Conservation (phyloP, 2,329 filamentous ascomycete genomes). For the Gaeumannomyces tritici region DNA sequence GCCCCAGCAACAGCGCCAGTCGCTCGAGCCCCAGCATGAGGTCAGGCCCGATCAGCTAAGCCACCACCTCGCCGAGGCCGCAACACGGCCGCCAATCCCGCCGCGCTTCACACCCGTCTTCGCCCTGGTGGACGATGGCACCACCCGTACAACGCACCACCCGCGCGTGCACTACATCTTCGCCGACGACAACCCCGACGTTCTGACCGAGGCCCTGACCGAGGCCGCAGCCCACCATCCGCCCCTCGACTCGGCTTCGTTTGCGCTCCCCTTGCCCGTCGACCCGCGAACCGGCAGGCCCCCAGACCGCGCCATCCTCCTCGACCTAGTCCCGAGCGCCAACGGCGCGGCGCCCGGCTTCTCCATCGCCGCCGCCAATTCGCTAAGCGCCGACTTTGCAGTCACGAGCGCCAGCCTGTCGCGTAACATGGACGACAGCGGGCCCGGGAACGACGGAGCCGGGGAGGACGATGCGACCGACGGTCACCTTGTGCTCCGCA, state of each 20-base stretch:
- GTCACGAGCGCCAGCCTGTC: constrained; percentile 36
- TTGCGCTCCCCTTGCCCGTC: constrained; percentile 1
- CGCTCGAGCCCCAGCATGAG: constrained; percentile 8
- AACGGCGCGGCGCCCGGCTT: constrained; percentile 20
- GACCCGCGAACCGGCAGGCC: constrained; percentile 7
- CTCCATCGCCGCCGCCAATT: constrained; percentile 58
- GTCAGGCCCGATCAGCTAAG: neutral
- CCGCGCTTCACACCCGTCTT: constrained; percentile 72
- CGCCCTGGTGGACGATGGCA: constrained; percentile 68
- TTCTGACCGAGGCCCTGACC: constrained; percentile 57
- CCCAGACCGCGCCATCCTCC: constrained; percentile 35
- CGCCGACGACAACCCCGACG: constrained; percentile 76
- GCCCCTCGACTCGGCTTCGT: constrained; percentile 12
- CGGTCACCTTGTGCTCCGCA: constrained; percentile 47
- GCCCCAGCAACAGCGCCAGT: constrained; percentile 1
- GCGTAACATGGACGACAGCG: constrained; percentile 25
- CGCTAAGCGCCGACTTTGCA: constrained; percentile 65
- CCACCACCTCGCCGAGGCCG: neutral
- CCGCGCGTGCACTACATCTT: constrained; percentile 90
- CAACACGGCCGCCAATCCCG: constrained; percentile 12
- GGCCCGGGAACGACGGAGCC: constrained; percentile 15
- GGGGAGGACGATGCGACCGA: constrained; percentile 17
- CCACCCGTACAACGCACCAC: constrained; percentile 65
- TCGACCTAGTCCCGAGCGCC: constrained; percentile 28
- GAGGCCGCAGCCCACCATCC: constrained; percentile 21